Conservation (phyloP, 73 alveolate genomes). For the Breviolum minutum region DNA sequence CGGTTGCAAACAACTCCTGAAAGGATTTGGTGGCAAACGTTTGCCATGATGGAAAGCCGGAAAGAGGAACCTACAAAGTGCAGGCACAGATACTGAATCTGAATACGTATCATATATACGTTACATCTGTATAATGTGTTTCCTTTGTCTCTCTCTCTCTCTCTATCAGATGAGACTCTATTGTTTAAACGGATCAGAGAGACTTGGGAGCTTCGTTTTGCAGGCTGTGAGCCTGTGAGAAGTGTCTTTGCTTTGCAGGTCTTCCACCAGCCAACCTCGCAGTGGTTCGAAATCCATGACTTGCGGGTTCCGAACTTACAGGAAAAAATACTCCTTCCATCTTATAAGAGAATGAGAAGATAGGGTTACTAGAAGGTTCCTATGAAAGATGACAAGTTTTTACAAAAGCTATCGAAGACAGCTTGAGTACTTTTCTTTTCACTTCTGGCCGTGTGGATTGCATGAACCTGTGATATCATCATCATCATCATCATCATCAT, state of each 20-base stretch:
- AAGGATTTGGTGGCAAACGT: slow-evolving; percentile 98
- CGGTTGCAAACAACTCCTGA: not conserved
- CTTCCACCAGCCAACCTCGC: slow-evolving; percentile 86
- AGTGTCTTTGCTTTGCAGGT: not conserved
- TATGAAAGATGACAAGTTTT: too few relatives aligned
- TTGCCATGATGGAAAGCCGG: slow-evolving; percentile 99
- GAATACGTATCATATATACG: not conserved
- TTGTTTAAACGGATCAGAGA: not conserved
- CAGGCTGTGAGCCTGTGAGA: too few relatives aligned
- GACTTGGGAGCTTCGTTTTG: not conserved
- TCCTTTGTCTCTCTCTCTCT: not conserved
- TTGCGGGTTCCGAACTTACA: slow-evolving; percentile 96
- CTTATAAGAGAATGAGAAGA: not conserved
- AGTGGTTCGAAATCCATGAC: slow-evolving; percentile 99
- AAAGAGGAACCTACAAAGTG: slow-evolving; percentile 98
- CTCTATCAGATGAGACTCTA: not conserved
- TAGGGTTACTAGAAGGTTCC: not conserved
- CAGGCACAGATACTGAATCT: slow-evolving; percentile 76
- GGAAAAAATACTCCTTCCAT: not conserved
- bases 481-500: too few relatives aligned
- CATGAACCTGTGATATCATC: too few relatives aligned
- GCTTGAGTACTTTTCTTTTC: too few relatives aligned
- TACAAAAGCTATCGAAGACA: too few relatives aligned
- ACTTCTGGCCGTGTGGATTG: too few relatives aligned
- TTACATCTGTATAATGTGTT: too few relatives aligned